Base-by-base conservation (phyloP, 441 rosid genomes). In the Rhodomyrtus psidioides region DNA sequence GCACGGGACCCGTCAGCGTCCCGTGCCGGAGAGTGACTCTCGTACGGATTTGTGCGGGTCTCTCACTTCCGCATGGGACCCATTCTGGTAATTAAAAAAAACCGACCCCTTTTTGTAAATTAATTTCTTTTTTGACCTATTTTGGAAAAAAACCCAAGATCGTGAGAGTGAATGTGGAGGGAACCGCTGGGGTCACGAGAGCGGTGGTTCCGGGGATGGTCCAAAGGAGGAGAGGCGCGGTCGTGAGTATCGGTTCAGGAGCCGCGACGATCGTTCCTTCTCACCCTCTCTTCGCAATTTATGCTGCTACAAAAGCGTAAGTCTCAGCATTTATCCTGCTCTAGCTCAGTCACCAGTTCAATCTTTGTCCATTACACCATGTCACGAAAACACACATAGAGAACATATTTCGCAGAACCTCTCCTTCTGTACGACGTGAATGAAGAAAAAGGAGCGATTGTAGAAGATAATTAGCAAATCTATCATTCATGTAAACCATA, bases 221-320 rank as follows among this genome's bases (percentile, higher is more conserved):
- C 19, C 53, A 62, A 19, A 90, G 98, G 88, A 92, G 88, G 82
- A 92, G 91, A 83, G 99, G 98, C 46, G 98, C 98, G 42, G 90
- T 97, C 39, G 93, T 97, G 30, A 96, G 94, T 84, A 89, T 96
- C 56, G 95, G 99, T n/a, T 96, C 99, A 5, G 99, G 97, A 9
- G 96, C 98, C 19, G 89, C 94, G 81, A 88, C 90, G 87, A 97
- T 94, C 54, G 94, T 96, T n/a, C 98, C 99, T 89, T 94, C 98
- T 9, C 96, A 95, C 92, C 98, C 98, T 89, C 97, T 96, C 85
- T 95, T 83, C 87, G 88, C 98, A 53, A 88, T 95, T 58, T 97
- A 97, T 85, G 98, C 95, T 44, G 98, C 99, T n/a, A 94, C 99
- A 28, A 97, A 97, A 94, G 95, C 95, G 99, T 97, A 92, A 90